These are phyloP conservation scores for Fragaria nilgerrensis DNA, from an alignment of 306 rosid genomes.

Conservation along the genomic window DNA sequence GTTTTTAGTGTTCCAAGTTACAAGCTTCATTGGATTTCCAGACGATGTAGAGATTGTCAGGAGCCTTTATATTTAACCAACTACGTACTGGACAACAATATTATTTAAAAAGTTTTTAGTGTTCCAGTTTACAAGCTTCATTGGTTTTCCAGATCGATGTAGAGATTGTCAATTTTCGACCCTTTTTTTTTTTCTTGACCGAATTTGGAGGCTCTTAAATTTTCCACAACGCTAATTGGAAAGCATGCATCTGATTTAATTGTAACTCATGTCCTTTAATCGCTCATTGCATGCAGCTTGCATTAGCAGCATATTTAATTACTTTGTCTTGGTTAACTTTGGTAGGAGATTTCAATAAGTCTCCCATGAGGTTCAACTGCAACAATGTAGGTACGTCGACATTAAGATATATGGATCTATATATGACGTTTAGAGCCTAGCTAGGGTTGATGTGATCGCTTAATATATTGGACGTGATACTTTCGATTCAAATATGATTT, in stretches of 20 bases:
- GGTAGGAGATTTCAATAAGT: not conserved
- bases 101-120: constrained; percentile 19
- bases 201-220: constrained; percentile 44
- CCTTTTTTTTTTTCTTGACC: constrained; percentile 18
- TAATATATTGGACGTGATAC: too few relatives aligned
- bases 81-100: constrained; percentile 36
- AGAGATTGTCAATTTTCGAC: constrained; percentile 19
- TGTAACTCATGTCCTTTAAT: not conserved
- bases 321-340: not conserved
- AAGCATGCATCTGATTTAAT: not conserved
- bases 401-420: too few relatives aligned
- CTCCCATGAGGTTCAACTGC: not conserved
- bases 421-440: too few relatives aligned
- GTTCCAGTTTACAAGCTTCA: constrained; percentile 37
- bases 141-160: not conserved
- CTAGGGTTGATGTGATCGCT: too few relatives aligned
- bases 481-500: too few relatives aligned
- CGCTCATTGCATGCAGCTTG: not conserved
- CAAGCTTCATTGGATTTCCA: constrained; percentile 12
- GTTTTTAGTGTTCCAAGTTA: constrained; percentile 36
- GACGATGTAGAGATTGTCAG: not conserved
- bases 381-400: not conserved
- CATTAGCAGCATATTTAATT: not conserved
- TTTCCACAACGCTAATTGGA: not conserved
- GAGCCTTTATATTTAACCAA: not conserved